These are phyloP conservation scores for Fusarium miscanthi DNA, from an alignment of 2,329 filamentous ascomycete species.

Conservation along the genomic window DNA sequence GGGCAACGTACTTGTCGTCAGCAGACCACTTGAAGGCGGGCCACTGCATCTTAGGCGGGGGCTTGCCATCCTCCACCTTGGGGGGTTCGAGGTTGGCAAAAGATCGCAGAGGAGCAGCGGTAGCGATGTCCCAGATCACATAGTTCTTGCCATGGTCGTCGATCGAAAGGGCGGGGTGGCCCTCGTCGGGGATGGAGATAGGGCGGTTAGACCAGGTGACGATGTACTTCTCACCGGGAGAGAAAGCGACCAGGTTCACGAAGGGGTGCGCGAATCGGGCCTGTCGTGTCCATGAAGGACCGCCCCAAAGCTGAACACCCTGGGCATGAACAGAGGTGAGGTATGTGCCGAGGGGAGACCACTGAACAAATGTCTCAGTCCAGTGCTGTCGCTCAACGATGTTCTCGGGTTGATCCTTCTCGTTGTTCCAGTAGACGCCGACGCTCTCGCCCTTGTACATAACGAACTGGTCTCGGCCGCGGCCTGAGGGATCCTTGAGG, in stretches of 20 bases:
- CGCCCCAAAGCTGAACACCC: slow-evolving; percentile 97
- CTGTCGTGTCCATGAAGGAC: slow-evolving; percentile 86
- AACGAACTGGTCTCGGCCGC: slow-evolving; percentile 93
- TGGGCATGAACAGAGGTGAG: slow-evolving; percentile 95
- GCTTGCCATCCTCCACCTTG: slow-evolving; percentile 69
- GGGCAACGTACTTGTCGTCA: slow-evolving; percentile 96
- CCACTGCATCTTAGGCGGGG: slow-evolving; percentile 89
- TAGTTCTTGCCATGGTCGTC: slow-evolving; percentile 99
- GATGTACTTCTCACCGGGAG: slow-evolving; percentile 89
- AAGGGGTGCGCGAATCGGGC: slow-evolving; percentile 95
- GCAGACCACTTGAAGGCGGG: slow-evolving; percentile 99
- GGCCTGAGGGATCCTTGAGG: slow-evolving; percentile 81
- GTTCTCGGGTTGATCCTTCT: slow-evolving; percentile 87
- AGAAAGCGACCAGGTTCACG: slow-evolving; percentile 96
- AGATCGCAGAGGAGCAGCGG: slow-evolving; percentile 88
- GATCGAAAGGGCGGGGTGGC: slow-evolving; percentile 82
- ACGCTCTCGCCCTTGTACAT: slow-evolving; percentile 94
- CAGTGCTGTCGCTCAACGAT: slow-evolving; percentile 94
- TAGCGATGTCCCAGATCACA: slow-evolving; percentile 96
- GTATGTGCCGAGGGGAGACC: slow-evolving; percentile 95
- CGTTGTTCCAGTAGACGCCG: slow-evolving; percentile 98
- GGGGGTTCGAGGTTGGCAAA: slow-evolving; percentile 90
- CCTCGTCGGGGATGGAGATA: slow-evolving; percentile 89
- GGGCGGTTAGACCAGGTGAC: slow-evolving; percentile 97
- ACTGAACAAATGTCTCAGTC: slow-evolving; percentile 98